Evolutionary conservation across 129 eudicot species (phyloP), one percentile per base, ranked within the genome.

Genomic region (Sambucus nigra): DNA sequence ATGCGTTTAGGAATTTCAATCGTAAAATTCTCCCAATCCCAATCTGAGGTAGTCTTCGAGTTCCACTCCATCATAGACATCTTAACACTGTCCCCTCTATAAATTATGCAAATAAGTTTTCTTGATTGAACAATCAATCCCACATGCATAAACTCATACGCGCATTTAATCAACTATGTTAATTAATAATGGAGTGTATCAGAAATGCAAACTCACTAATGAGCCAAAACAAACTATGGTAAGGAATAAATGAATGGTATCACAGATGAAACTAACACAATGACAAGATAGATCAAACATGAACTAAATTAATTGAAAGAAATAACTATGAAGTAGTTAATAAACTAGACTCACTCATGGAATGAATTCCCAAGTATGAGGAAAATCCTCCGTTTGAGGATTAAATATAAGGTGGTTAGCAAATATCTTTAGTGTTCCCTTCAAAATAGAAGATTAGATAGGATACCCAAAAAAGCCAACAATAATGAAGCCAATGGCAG

Each of bases 11-110:
- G 61, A 22, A 51, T 53, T 60, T 72, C 83, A 17, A 59, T 68
- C 21, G 71, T 67, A 60, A 64, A 14, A 60, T 69, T 75, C 39
- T 64, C 79, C 84, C 76, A 77, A 23, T 77, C 84, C 76, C 74
- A 68, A 47, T 73, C 79, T 2, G 60, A 53, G 53, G 84, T 46
- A 60, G 69, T 53, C 44, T 69, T 69, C 42, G 70, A 49, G 31
- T 75, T 75, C 80, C 80, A 69, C 47, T 75, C 80, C 80, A 75
- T 75, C 22, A 48, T 10, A 9, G 27, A 29, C n/a, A n/a, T 55
- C 56, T 61, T 29, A 28, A 66, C 22, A 21, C 61, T 31, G 51
- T 27, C 35, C 38, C 11, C n/a, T 6, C 44, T 27, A 19, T 10
- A 19, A 21, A 29, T 17, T 32, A 29, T 19, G 45, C 42, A n/a